These are phyloP conservation scores for Rhodotorula sp. DNA, from an alignment of 1,284 basidiomycete genomes.

Conservation along the genomic window DNA sequence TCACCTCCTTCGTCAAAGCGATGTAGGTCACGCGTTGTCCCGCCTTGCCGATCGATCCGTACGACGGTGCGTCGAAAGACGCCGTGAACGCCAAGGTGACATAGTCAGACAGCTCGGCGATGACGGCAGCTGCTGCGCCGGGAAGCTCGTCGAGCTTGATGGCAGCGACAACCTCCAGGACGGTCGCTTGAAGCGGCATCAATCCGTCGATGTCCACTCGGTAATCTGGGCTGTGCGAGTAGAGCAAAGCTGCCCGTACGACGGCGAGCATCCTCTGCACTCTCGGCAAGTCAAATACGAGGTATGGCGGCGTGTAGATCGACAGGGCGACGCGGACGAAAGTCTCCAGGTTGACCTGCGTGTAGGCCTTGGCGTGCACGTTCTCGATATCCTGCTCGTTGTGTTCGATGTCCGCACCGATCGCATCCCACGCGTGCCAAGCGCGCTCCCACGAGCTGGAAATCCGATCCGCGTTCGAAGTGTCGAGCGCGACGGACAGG, in stretches of 20 bases:
- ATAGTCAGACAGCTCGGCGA: slow-evolving; percentile 80
- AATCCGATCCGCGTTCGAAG: slow-evolving; percentile 54
- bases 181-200: slow-evolving; percentile 71
- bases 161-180: slow-evolving; percentile 65
- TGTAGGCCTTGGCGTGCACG: slow-evolving; percentile 47
- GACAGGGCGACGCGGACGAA: slow-evolving; percentile 66
- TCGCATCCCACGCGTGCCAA: slow-evolving; percentile 68
- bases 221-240: slow-evolving; percentile 77
- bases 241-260: slow-evolving; percentile 76
- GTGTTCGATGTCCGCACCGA: slow-evolving; percentile 59
- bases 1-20: slow-evolving; percentile 77
- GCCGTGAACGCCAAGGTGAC: slow-evolving; percentile 78
- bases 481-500: slow-evolving; percentile 52
- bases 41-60: neutral
- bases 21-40: slow-evolving; percentile 74
- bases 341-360: slow-evolving; percentile 81
- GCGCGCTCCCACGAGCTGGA: slow-evolving; percentile 58
- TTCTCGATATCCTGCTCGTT: slow-evolving; percentile 18
- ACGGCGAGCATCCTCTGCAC: slow-evolving; percentile 69
- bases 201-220: slow-evolving; percentile 79
- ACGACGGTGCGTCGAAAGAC: slow-evolving; percentile 57
- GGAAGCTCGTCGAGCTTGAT: slow-evolving; percentile 62
- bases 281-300: slow-evolving; percentile 55
- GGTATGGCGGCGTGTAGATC: slow-evolving; percentile 43
- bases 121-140: slow-evolving; percentile 67